A percentile compares a stretch with the other conserved stretches of the same genome.
Evolutionary conservation across 345 rosid species (phyloP).

Genomic region (Lepidium sativum): DNA sequence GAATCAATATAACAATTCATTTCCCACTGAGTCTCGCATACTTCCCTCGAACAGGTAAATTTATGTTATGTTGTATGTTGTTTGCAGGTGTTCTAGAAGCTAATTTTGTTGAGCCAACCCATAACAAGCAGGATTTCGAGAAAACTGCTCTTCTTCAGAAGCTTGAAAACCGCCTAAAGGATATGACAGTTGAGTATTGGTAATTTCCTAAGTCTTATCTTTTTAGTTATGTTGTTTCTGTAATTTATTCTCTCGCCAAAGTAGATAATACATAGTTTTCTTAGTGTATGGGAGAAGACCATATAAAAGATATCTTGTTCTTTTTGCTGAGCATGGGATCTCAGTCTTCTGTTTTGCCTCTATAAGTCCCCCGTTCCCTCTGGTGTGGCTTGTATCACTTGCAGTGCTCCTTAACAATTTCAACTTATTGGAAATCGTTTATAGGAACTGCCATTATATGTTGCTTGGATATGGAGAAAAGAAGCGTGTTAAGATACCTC

Average conservation of each 20-base stretch:
- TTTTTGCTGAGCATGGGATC: neutral
- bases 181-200: slow-evolving; percentile 94
- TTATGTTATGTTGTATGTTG: slow-evolving; percentile 6
- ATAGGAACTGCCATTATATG: slow-evolving; percentile 72
- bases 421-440: slow-evolving; percentile 18
- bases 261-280: neutral
- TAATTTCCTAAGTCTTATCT: slow-evolving; percentile 16
- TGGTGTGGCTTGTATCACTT: neutral
- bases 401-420: neutral
- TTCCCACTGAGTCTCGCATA: neutral
- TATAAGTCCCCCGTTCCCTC: neutral
- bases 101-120: slow-evolving; percentile 87
- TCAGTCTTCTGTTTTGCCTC: neutral
- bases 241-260: neutral
- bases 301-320: slow-evolving; percentile 11
- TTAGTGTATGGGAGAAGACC: slow-evolving; percentile 8
- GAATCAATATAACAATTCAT: neutral
- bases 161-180: slow-evolving; percentile 87
- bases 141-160: slow-evolving; percentile 91
- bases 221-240: slow-evolving; percentile 1
- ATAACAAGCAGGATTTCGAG: slow-evolving; percentile 96
- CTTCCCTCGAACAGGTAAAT: neutral
- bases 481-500: slow-evolving; percentile 30
- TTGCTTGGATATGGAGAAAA: slow-evolving; percentile 67
- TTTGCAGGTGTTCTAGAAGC: slow-evolving; percentile 82